Evolutionary conservation across 2,329 filamentous ascomycete genomes (phyloP).

Genomic region (Apiospora rasikravindrae): DNA sequence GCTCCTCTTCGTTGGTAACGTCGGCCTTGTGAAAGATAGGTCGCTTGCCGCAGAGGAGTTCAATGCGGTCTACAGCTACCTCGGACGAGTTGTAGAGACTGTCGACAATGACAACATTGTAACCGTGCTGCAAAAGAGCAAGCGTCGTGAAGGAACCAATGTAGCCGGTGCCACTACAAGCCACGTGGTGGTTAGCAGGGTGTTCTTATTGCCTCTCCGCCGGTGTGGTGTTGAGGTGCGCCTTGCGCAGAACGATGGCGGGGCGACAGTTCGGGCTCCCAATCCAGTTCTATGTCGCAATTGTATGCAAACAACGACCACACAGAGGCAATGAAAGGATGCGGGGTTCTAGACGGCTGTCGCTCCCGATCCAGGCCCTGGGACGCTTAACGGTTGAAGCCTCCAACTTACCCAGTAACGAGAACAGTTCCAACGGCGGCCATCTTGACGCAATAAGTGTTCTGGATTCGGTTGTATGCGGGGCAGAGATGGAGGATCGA

Average conservation of each 20-base stretch:
- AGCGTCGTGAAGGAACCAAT: conserved; percentile 97
- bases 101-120: conserved; percentile 96
- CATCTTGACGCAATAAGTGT: conserved; percentile 56
- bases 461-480: conserved; percentile 19
- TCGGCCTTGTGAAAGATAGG: conserved; percentile 86
- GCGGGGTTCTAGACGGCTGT: conserved; percentile 10
- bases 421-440: conserved; percentile 84
- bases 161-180: conserved; percentile 89
- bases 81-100: conserved; percentile 96
- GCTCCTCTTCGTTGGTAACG: conserved; percentile 80
- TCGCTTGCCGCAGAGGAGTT: conserved; percentile 88
- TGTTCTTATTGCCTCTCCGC: background rate
- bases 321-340: background rate
- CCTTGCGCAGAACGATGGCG: background rate
- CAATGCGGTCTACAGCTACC: conserved; percentile 92
- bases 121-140: conserved; percentile 88
- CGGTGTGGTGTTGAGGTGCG: background rate
- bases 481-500: background rate
- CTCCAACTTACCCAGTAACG: conserved; percentile 78
- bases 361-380: background rate
- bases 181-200: conserved; percentile 26
- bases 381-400: background rate
- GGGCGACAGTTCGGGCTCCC: background rate
- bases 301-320: background rate
- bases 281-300: background rate